These are phyloP conservation scores for Cymbopogon citratus DNA, from an alignment of 176 grass and related monocot species.

Conservation along the genomic window DNA sequence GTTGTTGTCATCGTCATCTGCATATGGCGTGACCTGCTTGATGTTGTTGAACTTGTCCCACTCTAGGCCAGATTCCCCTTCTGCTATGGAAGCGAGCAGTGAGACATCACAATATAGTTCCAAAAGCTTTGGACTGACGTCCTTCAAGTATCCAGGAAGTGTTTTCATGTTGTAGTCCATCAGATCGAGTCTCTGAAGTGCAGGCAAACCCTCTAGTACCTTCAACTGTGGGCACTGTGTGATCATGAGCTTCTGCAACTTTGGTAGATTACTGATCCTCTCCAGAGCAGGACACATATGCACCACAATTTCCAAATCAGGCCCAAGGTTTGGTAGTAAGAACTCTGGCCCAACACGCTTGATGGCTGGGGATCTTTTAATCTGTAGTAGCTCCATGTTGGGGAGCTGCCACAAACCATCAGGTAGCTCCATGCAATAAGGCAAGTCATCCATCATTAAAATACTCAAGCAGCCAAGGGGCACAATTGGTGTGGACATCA, in stretches of 20 bases:
- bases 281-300: rapidly evolving
- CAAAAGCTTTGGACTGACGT: not conserved
- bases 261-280: not conserved
- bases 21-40: not conserved
- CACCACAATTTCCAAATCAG: not conserved
- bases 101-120: not conserved
- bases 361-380: not conserved
- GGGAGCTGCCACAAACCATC: not conserved
- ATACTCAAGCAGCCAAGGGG: not conserved
- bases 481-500: not conserved
- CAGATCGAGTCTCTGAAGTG: not conserved
- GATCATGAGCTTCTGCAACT: not conserved
- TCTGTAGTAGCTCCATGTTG: not conserved
- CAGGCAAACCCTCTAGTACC: not conserved
- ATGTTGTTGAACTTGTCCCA: not conserved
- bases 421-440: not conserved
- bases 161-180: not conserved
- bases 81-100: not conserved
- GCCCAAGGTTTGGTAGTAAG: not conserved
- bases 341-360: not conserved
- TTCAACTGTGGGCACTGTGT: not conserved
- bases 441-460: not conserved
- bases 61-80: not conserved
- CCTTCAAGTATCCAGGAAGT: not conserved
- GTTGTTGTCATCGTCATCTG: not conserved